These are phyloP conservation scores for Cryphonectria carpinicola DNA, from an alignment of 2,329 filamentous ascomycete species.

Conservation along the genomic window DNA sequence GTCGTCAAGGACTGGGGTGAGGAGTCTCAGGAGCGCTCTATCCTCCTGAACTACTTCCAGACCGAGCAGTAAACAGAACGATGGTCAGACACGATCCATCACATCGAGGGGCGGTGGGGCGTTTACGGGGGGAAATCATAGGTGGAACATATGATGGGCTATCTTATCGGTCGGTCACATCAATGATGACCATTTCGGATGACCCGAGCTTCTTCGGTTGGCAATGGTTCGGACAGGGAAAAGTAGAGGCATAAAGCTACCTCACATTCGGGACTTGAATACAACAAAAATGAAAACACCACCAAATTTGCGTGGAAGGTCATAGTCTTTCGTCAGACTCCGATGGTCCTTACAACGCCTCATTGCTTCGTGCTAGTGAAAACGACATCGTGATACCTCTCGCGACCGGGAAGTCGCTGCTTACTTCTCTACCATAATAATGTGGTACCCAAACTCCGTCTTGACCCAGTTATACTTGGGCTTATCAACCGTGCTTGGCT, in stretches of 20 bases:
- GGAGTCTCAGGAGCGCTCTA: conserved; percentile 97
- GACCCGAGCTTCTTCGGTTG: conserved; percentile 52
- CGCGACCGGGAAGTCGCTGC: neutral
- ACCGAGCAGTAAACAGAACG: conserved; percentile 68
- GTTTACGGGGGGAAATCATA: conserved; percentile 37
- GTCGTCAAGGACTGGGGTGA: conserved; percentile 99
- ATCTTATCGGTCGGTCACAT: conserved; percentile 31
- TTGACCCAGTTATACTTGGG: conserved; percentile 73
- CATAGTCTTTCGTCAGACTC: conserved; percentile 27
- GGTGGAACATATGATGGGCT: conserved; percentile 40
- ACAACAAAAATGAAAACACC: conserved; percentile 41
- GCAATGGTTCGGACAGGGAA: conserved; percentile 47
- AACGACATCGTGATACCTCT: neutral
- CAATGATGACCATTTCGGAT: conserved; percentile 43
- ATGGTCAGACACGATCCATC: conserved; percentile 34
- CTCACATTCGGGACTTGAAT: conserved; percentile 38
- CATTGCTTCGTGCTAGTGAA: conserved; percentile 33
- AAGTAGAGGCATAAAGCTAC: conserved; percentile 36
- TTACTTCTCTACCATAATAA: conserved; percentile 73
- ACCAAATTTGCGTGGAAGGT: conserved; percentile 34
- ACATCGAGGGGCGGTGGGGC: conserved; percentile 33
- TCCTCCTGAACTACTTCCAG: conserved; percentile 99
- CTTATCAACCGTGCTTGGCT: conserved; percentile 64
- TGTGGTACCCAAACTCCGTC: conserved; percentile 77
- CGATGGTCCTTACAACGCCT: neutral